A percentile compares a stretch with the other conserved stretches of the same genome.
phyloP scores from a whole-genome alignment of 768 basidiomycete species.

The Clavulina sp. region DNA sequence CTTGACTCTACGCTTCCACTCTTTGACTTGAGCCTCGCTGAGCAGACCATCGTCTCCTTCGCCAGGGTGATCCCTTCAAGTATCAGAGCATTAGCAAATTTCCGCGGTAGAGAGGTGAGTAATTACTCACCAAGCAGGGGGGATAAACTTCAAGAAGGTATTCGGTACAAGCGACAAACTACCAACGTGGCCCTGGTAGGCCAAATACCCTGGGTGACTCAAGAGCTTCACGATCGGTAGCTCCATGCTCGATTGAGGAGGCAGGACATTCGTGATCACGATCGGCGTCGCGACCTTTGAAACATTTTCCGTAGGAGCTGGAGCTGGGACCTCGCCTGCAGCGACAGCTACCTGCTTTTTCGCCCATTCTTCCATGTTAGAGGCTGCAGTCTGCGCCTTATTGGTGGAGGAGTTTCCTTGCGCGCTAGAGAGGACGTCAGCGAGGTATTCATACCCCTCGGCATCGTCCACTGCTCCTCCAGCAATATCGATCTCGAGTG shows the following conservation, averaged over 20 bases:
- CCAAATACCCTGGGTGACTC: conserved; percentile 54
- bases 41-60: conserved; percentile 13
- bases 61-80: background rate
- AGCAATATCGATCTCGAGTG: conserved; percentile 36
- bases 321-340: conserved; percentile 18
- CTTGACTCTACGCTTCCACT: conserved; percentile 53
- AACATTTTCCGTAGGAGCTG: conserved; percentile 52
- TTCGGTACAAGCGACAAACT: conserved; percentile 59
- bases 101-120: conserved; percentile 27
- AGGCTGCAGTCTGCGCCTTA: conserved; percentile 21
- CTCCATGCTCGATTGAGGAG: conserved; percentile 55
- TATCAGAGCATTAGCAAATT: background rate
- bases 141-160: conserved; percentile 54
- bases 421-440: background rate
- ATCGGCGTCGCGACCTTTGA: conserved; percentile 5
- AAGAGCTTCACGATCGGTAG: conserved; percentile 64
- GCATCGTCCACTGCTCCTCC: no score
- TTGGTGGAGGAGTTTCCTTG: background rate
- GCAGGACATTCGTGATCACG: conserved; percentile 47
- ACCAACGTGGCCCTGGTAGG: conserved; percentile 55
- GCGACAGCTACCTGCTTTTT: conserved; percentile 31
- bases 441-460: no score
- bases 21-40: conserved; percentile 32
- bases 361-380: conserved; percentile 54
- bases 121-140: conserved; percentile 54